Evolutionary conservation across 805 yeast genomes (phyloP), one percentile per base, ranked within the genome.

Genomic region (Saturnispora dispora): DNA sequence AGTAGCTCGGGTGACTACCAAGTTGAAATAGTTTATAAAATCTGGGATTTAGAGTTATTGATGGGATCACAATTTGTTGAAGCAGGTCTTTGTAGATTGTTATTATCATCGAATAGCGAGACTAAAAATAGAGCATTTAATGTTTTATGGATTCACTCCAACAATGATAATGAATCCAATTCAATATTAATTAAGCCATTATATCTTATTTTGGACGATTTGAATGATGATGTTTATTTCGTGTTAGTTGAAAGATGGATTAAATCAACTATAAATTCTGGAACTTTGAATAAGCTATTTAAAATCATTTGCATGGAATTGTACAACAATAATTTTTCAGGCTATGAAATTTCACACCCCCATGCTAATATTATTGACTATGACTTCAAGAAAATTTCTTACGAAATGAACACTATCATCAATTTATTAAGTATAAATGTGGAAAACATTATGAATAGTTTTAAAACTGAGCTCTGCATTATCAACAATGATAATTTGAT

Each of bases 131-230:
- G 70, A 17, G 83, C 85, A 0, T 76, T 88, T 55, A 74, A 79
- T 47, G 74, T 79, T 8, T 62, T 90, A 5, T 91, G 97, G 97
- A 72, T 74, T 3, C 91, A 86, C 58, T 75, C 91, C 0, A 54
- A 66, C 8, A 64, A 72, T n/a, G 61, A 67, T 37, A 76, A 73
- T 43, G 87, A 81, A 36, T 48, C 67, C 0, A 82, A 74, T 47
- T 55, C 63, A 2, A 66, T 84, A 7, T 64, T 88, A 11, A 68
- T 75, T 6, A 72, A 83, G 55, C 93, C 96, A 0, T 63, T 88
- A 5, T 79, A 81, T 53, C 62, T 87, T 1, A 68, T 87, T 17
- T 63, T 90, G 33, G 96, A 89, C 61, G 84, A 80, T 41, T 63
- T 85, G 20, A 64, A 68, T 5, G 75, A 72, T 42, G 71, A 70